Conservation (phyloP, 129 eudicot species). For the Smallanthus sonchifolius region DNA sequence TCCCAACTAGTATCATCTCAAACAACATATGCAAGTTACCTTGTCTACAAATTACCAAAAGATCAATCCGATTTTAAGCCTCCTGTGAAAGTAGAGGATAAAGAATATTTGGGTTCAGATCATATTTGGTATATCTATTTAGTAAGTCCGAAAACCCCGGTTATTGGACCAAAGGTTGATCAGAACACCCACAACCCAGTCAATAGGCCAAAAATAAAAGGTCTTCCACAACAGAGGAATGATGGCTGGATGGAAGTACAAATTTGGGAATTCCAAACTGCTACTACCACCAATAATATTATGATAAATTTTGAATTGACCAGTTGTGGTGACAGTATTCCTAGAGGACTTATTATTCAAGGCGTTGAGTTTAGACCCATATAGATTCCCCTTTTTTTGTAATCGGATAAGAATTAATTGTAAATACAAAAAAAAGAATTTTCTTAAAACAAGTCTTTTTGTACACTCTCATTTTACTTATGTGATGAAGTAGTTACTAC, state of each 20-base stretch:
- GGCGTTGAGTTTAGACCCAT: neutral
- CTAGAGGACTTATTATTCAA: neutral
- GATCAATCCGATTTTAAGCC: neutral
- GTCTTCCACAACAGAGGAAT: neutral
- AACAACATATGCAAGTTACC: constrained; percentile 12
- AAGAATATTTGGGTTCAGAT: neutral
- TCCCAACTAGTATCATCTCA: neutral
- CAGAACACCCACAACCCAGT: constrained; percentile 12
- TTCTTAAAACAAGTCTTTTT: no score
- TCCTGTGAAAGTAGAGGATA: neutral
- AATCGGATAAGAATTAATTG: no score
- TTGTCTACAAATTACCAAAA: constrained; percentile 4
- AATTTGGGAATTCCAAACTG: neutral
- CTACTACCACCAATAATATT: neutral
- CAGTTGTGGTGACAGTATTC: neutral
- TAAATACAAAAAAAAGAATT: no score
- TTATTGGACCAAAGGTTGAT: neutral
- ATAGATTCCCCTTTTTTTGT: neutral
- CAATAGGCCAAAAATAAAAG: constrained; percentile 10
- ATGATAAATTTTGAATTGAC: neutral
- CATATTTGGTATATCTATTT: neutral
- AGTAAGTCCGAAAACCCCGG: neutral
- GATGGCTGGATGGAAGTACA: neutral
- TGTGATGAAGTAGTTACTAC: no score
- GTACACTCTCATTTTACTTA: no score